These are phyloP conservation scores for Dactylellina parvicollis DNA, from an alignment of 2,329 filamentous ascomycete species.

Conservation along the genomic window DNA sequence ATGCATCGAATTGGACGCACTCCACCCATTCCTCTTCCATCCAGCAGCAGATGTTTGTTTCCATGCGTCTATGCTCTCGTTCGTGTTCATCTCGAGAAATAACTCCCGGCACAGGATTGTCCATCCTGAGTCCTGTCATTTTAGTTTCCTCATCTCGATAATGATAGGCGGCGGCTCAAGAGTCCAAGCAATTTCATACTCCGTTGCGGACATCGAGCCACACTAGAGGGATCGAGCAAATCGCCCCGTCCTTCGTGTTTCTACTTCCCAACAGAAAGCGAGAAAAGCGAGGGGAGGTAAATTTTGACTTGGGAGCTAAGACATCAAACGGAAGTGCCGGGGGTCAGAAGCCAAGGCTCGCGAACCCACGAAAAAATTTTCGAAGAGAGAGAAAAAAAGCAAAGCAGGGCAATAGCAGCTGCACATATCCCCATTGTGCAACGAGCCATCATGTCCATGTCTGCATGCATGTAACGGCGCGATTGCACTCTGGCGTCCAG, in stretches of 20 bases:
- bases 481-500: slow-evolving; percentile 50
- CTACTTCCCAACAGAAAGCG: slow-evolving; percentile 46
- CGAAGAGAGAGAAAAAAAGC: slow-evolving; percentile 37
- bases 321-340: slow-evolving; percentile 48
- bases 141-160: slow-evolving; percentile 39
- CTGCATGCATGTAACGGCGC: slow-evolving; percentile 55
- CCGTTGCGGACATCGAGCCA: slow-evolving; percentile 39
- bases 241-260: slow-evolving; percentile 29
- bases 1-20: slow-evolving; percentile 36
- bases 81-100: neutral
- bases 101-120: slow-evolving; percentile 19
- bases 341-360: slow-evolving; percentile 44
- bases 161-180: slow-evolving; percentile 28
- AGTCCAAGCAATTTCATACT: slow-evolving; percentile 42
- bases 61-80: neutral
- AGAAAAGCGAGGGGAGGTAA: slow-evolving; percentile 16
- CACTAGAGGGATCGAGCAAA: slow-evolving; percentile 44
- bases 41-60: neutral
- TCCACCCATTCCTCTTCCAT: slow-evolving; percentile 36
- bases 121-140: slow-evolving; percentile 8
- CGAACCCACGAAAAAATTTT: slow-evolving; percentile 48
- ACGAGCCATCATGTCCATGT: slow-evolving; percentile 41
- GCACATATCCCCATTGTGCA: slow-evolving; percentile 47
- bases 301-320: slow-evolving; percentile 25
- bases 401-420: slow-evolving; percentile 29